Evolutionary conservation across 2,329 filamentous ascomycete species (phyloP).

Genomic region (Neocucurbitaria cava): DNA sequence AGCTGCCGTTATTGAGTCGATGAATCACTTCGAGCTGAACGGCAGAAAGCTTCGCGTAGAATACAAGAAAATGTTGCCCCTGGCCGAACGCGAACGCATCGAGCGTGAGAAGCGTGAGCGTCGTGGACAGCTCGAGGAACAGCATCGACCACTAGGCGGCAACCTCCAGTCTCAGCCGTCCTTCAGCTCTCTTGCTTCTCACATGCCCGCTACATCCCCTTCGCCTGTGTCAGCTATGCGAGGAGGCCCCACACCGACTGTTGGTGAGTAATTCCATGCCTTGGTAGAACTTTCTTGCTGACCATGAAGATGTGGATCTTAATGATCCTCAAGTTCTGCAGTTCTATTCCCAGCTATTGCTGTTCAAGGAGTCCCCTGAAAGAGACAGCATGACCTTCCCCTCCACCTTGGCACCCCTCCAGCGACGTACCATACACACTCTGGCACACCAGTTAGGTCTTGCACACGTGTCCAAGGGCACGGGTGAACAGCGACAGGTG

Average conservation of each 20-base stretch:
- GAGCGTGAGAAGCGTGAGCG: constrained; percentile 97
- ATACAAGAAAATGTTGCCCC: constrained; percentile 99
- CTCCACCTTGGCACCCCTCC: constrained; percentile 77
- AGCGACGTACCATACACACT: constrained; percentile 90
- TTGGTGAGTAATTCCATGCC: constrained; percentile 45
- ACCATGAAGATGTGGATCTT: constrained; percentile 75
- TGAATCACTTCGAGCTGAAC: constrained; percentile 96
- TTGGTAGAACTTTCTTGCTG: constrained; percentile 15
- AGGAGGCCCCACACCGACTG: constrained; percentile 48
- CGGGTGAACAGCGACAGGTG: constrained; percentile 85
- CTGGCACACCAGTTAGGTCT: constrained; percentile 94
- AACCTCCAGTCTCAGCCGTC: constrained; percentile 85
- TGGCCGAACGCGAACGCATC: constrained; percentile 92
- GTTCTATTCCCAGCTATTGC: constrained; percentile 86
- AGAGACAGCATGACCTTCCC: constrained; percentile 87
- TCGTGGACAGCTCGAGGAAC: constrained; percentile 93
- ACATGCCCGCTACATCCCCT: constrained; percentile 68
- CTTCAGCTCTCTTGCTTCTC: constrained; percentile 76
- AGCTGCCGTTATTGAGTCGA: constrained; percentile 84
- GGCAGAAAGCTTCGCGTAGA: constrained; percentile 94
- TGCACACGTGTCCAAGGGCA: constrained; percentile 87
- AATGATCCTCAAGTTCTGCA: constrained; percentile 88
- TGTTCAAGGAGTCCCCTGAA: constrained; percentile 82
- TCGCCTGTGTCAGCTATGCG: constrained; percentile 69
- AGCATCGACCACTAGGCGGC: constrained; percentile 77